phyloP scores from a whole-genome alignment of 306 rosid species.

The Clitoria ternatea region DNA sequence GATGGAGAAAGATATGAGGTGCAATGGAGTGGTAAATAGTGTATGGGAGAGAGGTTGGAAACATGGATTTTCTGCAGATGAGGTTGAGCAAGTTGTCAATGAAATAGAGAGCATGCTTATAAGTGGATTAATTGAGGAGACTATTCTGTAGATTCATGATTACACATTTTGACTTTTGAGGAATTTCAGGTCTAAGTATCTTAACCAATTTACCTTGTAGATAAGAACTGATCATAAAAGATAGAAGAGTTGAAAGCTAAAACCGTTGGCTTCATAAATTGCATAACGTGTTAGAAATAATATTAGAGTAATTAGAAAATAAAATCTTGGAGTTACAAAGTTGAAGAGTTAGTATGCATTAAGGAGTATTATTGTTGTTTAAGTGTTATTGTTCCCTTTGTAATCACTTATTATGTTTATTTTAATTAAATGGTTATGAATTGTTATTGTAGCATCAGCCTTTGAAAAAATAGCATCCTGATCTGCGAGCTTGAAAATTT shows the following conservation, averaged over 20 bases:
- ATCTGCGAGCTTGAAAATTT: too few relatives aligned
- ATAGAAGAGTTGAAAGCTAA: neutral
- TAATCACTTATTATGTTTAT: too few relatives aligned
- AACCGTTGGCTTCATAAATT: neutral
- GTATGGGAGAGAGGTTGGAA: conserved; percentile 63
- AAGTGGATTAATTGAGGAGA: conserved; percentile 54
- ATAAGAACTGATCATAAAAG: neutral
- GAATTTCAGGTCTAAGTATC: neutral
- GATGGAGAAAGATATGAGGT: neutral
- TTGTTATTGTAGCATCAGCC: too few relatives aligned
- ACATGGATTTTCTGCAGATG: conserved; percentile 47
- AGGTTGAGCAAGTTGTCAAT: conserved; percentile 54
- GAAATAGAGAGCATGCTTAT: conserved; percentile 47
- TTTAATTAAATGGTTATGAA: too few relatives aligned
- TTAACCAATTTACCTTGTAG: neutral
- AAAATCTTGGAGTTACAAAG: too few relatives aligned
- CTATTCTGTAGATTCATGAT: conserved; percentile 31
- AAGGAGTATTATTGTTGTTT: too few relatives aligned
- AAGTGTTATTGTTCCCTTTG: too few relatives aligned
- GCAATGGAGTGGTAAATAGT: conserved; percentile 10
- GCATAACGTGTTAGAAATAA: too few relatives aligned
- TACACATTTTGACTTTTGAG: neutral
- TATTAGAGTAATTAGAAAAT: too few relatives aligned
- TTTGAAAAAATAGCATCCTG: too few relatives aligned
- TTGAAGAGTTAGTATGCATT: too few relatives aligned